Base-by-base conservation (phyloP, 1,284 basidiomycete species). In the Malassezia japonica region DNA sequence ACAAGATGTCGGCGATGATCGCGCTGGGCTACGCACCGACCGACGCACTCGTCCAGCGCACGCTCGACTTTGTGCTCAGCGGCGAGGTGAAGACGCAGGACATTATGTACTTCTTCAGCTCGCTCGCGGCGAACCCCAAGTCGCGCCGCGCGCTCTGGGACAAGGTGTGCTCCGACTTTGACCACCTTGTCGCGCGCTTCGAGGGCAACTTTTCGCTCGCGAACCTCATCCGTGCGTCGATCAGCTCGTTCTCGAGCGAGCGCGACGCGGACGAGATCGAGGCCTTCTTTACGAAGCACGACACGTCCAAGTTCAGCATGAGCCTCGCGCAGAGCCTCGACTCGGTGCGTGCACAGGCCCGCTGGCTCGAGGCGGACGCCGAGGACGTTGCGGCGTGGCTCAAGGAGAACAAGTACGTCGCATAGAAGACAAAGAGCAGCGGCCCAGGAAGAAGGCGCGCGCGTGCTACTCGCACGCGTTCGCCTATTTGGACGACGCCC, bases 261-360 rank as follows among this genome's bases (percentile, higher is more conserved):
- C 74, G 81, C 57, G 90, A 92, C 74, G 79, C 81, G 31, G 74
- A 81, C 38, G 77, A 77, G 6, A 78, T 82, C 24, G 79, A 80
- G 38, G 77, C 73, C 4, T 89, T 85, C 77, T 77, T 73, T 61
- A 32, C 38, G 27, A 65, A 56, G 61, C 76, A 74, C 27, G 48
- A 62, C 45, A 59, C 42, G 21, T 40, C 39, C 32, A 75, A 75
- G 61, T 78, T 73, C 72, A 77, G 78, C 57, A 77, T 82, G 63
- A 76, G 77, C 5, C 74, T 85, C 32, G 77, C 79, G 3, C 85
- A 86, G 65, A 77, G 79, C 18, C 63, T 85, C 54, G 85, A 87
- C 60, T 78, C 76, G 2, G 79, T 86, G 60, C 76, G 76, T 12
- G 78, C 82, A 3, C 79, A 78, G 40, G 74, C 76, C 7, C 77